Evolutionary conservation across 345 rosid species (phyloP).

Genomic region (Crucihimalaya himalaica): DNA sequence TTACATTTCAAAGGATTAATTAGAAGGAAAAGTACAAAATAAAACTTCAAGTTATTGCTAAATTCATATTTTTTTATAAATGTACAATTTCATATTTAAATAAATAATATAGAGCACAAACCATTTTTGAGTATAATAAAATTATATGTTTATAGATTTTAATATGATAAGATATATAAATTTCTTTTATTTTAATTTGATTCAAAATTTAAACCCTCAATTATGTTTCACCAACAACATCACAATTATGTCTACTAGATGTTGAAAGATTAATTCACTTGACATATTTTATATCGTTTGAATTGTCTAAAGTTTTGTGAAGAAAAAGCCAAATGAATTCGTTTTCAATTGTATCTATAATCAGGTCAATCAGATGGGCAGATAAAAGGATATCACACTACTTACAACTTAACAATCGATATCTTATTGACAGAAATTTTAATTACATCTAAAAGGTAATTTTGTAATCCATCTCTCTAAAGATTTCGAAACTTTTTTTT

Average conservation of each 20-base stretch:
- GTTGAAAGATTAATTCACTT: background rate
- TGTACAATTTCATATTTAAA: background rate
- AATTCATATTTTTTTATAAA: background rate
- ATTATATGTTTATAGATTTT: background rate
- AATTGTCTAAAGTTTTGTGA: background rate
- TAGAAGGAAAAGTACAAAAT: background rate
- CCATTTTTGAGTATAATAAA: background rate
- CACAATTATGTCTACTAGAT: background rate
- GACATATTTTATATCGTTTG: background rate
- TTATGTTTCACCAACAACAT: background rate
- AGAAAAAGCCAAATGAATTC: background rate
- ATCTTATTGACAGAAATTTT: background rate
- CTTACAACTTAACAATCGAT: background rate
- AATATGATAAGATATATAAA: background rate
- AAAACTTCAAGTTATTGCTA: background rate
- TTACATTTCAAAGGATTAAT: background rate
- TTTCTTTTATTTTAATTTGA: background rate
- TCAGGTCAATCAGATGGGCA: background rate
- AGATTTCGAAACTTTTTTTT: background rate
- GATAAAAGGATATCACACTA: background rate
- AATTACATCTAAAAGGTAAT: background rate
- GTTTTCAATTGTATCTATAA: background rate
- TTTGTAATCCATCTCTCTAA: background rate
- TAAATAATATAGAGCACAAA: background rate
- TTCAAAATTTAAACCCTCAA: background rate